Base-by-base conservation (phyloP, 148 eudicot genomes). In the Amaranthus cruentus region DNA sequence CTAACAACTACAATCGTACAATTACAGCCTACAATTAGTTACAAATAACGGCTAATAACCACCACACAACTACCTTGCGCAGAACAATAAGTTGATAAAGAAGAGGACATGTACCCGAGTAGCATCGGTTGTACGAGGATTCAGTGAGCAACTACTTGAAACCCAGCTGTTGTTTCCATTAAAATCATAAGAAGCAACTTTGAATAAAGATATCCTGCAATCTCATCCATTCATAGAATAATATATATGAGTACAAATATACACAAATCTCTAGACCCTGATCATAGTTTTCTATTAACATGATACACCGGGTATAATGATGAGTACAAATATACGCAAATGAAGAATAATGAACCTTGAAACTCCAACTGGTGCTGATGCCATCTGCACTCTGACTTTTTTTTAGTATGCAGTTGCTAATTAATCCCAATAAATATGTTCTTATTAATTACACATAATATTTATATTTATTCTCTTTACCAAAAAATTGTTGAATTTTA, bases 361-460 rank as follows among this genome's bases (percentile, higher is more conserved):
- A 57, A 80, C 73, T 55, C 81, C 83, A n/a, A 73, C 71, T 60
- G 81, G 81, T 50, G 79, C 58, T 70, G 71, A 77, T 74, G 85
- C 83, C 85, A 83, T 83, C 73, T 76, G 66, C 66, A 57, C 55
- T 61, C 38, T 68, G 4, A 47, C 3, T 49, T 70, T 74, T 74
- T 42, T 65, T 67, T 43, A 47, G 47, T 43, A 71, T 62, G 61
- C 71, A 46, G 70, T 66, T 28, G 66, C 44, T 73, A 54, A 43
- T 67, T 52, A 55, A 49, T 76, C 67, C 54, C 51, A 77, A 67
- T 63, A 51, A 55, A 70, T 56, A 70, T 56, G 63, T 47, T 58
- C 21, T 76, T 71, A 70, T 47, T 54, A 59, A 8, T 59, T 14
- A n/a, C 10, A 62, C 66, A 73, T 63, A 65, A 47, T 12, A 7